Evolutionary conservation across 768 basidiomycete genomes (phyloP), one percentile per base, ranked within the genome.

Genomic region (Mycena leptocephala): DNA sequence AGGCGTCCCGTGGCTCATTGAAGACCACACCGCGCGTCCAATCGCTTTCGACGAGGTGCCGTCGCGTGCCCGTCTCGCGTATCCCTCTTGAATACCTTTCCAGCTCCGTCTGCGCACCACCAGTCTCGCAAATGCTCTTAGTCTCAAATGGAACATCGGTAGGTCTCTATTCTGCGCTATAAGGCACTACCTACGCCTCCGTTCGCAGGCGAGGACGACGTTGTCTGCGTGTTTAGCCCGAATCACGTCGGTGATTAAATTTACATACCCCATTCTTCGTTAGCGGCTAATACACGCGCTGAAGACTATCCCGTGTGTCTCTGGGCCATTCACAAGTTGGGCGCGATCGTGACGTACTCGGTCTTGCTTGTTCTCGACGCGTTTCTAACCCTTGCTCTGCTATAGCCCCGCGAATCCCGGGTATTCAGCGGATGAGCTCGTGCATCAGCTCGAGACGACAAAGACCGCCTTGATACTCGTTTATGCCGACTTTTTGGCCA

Each of bases 351-450:
- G 76, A 92, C 92, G 92, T 91, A 81, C 83, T 89, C 30, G 11
- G 69, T 14, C 30, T 51, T 53, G 33, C 69, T 62, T 73, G 22
- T 37, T 62, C 58, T 67, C 37, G 35, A 56, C 75, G 70, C 63
- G 43, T 26, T 69, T 39, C 66, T 72, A 43, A 67, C 63, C 55
- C 68, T 63, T 79, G 66, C n/a, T 37, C 59, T 39, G 77, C 39
- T 77, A n/a, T n/a, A 93, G 92, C 16, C 91, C 91, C 22, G 91
- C 92, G 14, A 94, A 94, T 77, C 93, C 93, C 3, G 83, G 84
- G 7, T 94, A 90, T 80, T 91, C 89, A 20, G 79, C 85, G 3
- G 90, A 91, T 14, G 93, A 94, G 78, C 87, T 94, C 3, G 84
- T 83, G 4, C 86, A 94, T 79, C 93, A 94, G 80, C 85, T 94